Percentiles rank a stretch among this genome's conserved stretches.
Conservation (phyloP, 495 filamentous ascomycete species). For the Bryoglossum gracile region DNA sequence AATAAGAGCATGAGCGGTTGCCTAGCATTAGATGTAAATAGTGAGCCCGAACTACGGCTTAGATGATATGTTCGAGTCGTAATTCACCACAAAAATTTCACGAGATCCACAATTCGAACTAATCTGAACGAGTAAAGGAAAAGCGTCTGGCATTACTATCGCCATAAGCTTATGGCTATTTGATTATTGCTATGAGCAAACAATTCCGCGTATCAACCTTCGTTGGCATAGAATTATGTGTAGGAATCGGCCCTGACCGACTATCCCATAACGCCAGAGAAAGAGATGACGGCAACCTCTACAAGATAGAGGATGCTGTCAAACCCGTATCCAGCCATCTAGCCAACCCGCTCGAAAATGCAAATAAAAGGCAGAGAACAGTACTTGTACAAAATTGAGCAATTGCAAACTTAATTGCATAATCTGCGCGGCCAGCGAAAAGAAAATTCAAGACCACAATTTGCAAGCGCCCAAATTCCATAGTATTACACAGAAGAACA, state of each 20-base stretch:
- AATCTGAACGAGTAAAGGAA: conserved; percentile 3
- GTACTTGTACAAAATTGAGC: conserved; percentile 17
- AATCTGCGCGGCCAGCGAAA: too few relatives aligned
- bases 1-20: neutral
- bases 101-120: too few relatives aligned
- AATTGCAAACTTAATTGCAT: too few relatives aligned
- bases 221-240: too few relatives aligned
- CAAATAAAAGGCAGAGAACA: conserved; percentile 11
- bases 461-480: too few relatives aligned
- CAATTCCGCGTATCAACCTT: conserved; percentile 7
- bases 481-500: conserved; percentile 1
- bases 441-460: too few relatives aligned
- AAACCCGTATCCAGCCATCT: conserved; percentile 9
- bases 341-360: conserved; percentile 1
- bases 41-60: conserved; percentile 12
- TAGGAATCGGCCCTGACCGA: neutral
- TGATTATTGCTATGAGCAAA: conserved; percentile 10
- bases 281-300: too few relatives aligned
- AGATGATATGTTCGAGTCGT: neutral
- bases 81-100: conserved; percentile 19
- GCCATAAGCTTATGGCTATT: conserved; percentile 21
- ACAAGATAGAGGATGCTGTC: neutral
- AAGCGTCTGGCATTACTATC: conserved; percentile 23
- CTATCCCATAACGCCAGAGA: neutral
- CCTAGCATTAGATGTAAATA: conserved; percentile 1